phyloP scores from a whole-genome alignment of 2,329 filamentous ascomycete species.

The Penicillium sp. region DNA sequence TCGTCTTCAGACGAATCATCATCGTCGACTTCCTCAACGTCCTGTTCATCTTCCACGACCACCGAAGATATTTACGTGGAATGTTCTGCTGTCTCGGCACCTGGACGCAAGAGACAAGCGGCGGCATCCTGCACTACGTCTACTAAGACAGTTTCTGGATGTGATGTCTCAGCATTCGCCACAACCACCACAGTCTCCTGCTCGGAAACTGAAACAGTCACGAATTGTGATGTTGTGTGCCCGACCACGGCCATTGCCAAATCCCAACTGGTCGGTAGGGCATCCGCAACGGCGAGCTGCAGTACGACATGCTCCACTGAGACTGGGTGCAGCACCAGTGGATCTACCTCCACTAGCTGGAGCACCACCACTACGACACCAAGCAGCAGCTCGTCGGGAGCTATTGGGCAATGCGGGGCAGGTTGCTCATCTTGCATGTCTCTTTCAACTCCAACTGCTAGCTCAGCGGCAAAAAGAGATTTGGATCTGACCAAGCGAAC shows the following conservation, averaged over 20 bases:
- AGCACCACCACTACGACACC: not conserved
- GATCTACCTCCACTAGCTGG: constrained; percentile 1
- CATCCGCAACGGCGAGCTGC: not conserved
- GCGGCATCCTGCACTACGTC: not conserved
- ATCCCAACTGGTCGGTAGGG: not conserved
- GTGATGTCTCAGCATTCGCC: not conserved
- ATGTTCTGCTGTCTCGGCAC: not conserved
- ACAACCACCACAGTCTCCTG: not conserved
- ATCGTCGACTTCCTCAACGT: not conserved
- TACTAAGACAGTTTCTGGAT: not conserved
- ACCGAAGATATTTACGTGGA: not conserved
- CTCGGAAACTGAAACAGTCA: not conserved
- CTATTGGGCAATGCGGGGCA: not conserved
- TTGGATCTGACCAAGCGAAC: not conserved
- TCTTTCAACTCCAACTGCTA: not conserved
- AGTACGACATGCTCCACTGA: not conserved
- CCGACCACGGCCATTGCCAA: not conserved
- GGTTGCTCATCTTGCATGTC: not conserved
- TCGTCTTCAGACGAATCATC: not conserved
- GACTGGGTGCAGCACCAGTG: not conserved
- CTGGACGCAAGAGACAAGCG: not conserved
- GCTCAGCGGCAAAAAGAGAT: not conserved
- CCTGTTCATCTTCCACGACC: not conserved
- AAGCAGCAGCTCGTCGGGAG: not conserved
- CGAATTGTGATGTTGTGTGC: not conserved